phyloP scores from a whole-genome alignment of 179 eudicot species.

The Carnegiea gigantea region DNA sequence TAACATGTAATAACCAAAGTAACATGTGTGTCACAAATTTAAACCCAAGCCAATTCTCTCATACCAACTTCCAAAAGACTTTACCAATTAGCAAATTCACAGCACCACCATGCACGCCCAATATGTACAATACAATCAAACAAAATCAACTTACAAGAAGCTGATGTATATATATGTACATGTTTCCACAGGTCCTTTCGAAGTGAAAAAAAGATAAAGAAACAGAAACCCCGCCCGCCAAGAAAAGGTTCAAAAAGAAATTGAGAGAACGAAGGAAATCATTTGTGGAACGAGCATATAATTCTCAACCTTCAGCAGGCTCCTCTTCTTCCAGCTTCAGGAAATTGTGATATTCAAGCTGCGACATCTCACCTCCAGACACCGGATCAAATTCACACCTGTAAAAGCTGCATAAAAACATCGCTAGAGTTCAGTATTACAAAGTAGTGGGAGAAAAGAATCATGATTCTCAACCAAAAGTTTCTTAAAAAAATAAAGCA shows the following conservation, averaged over 20 bases:
- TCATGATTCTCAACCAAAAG: not conserved
- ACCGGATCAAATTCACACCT: conserved; percentile 75
- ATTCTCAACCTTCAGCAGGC: conserved; percentile 13
- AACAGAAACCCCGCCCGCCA: not conserved
- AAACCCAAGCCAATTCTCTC: not conserved
- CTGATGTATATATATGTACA: conserved; percentile 20
- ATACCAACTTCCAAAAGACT: not conserved
- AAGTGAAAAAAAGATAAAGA: not conserved
- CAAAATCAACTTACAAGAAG: conserved; percentile 5
- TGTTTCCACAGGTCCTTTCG: not conserved
- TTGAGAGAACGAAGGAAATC: not conserved
- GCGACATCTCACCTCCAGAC: conserved; percentile 82
- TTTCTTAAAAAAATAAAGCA: not conserved
- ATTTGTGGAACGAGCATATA: not conserved
- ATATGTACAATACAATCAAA: conserved; percentile 10
- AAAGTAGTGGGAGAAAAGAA: too few relatives aligned
- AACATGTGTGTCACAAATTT: too few relatives aligned
- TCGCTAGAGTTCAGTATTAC: not conserved
- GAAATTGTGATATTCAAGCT: conserved; percentile 82
- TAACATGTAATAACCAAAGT: too few relatives aligned
- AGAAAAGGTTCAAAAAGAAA: not conserved
- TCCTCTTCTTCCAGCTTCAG: conserved; percentile 44
- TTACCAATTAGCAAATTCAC: not conserved
- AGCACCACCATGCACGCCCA: not conserved
- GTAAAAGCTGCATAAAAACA: conserved; percentile 49